These are phyloP conservation scores for Rheum nobile DNA, from an alignment of 148 eudicot species.

Conservation along the genomic window DNA sequence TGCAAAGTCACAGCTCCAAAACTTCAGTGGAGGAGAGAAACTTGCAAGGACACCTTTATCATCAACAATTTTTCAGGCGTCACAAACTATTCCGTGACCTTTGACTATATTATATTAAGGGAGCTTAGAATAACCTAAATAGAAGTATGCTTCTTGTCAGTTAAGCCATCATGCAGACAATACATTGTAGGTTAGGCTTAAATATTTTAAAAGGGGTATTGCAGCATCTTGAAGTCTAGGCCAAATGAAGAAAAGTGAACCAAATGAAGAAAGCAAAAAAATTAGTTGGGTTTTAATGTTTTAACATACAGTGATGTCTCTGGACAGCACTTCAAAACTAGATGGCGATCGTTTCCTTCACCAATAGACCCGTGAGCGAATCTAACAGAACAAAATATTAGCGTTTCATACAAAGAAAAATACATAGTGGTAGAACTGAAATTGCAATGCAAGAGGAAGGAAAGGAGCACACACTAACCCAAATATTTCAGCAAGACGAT, in stretches of 20 bases:
- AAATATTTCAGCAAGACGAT: constrained; percentile 94
- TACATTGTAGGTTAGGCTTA: neutral
- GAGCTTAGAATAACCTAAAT: neutral
- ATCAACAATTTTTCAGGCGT: neutral
- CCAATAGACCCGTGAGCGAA: constrained; percentile 89
- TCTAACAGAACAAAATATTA: constrained; percentile 22
- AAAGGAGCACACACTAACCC: constrained; percentile 34
- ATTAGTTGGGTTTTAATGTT: neutral
- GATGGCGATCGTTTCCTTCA: constrained; percentile 80
- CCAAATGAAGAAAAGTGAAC: neutral
- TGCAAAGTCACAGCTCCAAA: constrained; percentile 23
- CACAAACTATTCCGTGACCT: neutral
- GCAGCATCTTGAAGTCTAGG: neutral
- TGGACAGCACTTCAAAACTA: constrained; percentile 64
- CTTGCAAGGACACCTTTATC: neutral
- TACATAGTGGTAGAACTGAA: neutral
- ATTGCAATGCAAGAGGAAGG: neutral
- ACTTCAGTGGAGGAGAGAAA: neutral
- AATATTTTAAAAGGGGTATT: neutral
- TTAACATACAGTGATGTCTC: constrained; percentile 89
- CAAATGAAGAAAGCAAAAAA: neutral
- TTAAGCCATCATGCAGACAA: neutral
- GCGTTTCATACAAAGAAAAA: neutral
- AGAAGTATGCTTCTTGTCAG: neutral
- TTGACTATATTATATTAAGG: neutral